Evolutionary conservation across 768 basidiomycete genomes (phyloP).

Genomic region (Boletus vermiculosoides): DNA sequence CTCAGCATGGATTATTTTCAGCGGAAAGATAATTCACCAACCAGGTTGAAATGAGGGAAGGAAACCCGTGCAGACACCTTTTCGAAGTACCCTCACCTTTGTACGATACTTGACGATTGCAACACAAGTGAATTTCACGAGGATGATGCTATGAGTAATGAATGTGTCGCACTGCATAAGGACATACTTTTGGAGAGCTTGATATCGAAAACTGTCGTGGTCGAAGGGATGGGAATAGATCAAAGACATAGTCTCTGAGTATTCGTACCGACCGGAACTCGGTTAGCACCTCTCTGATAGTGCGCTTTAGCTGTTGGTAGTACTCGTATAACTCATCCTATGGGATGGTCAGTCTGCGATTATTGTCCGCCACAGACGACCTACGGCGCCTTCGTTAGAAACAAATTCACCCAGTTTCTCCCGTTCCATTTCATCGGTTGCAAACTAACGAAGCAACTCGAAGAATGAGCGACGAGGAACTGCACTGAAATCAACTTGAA

Average conservation of each 20-base stretch:
- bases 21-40: constrained; percentile 29
- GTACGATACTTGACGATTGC: constrained; percentile 92
- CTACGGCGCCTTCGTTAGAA: constrained; percentile 65
- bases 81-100: constrained; percentile 73
- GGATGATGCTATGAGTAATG: constrained; percentile 40
- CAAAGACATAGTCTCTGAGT: constrained; percentile 83
- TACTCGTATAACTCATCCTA: constrained; percentile 95
- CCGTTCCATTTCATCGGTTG: constrained; percentile 68
- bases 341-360: constrained; percentile 3
- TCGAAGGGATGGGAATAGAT: constrained; percentile 82
- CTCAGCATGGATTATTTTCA: background rate
- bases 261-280: constrained; percentile 76
- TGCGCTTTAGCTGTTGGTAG: constrained; percentile 73
- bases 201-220: constrained; percentile 93
- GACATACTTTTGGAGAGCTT: constrained; percentile 55
- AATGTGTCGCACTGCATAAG: background rate
- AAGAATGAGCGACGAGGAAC: constrained; percentile 89
- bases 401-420: constrained; percentile 87
- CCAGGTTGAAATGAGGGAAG: constrained; percentile 62
- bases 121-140: constrained; percentile 71
- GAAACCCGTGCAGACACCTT: constrained; percentile 83
- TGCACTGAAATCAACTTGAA: constrained; percentile 83
- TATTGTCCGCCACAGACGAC: constrained; percentile 17
- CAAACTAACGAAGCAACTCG: constrained; percentile 73
- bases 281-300: constrained; percentile 78